phyloP scores from a whole-genome alignment of 768 basidiomycete genomes.

The Mycena haematopus region DNA sequence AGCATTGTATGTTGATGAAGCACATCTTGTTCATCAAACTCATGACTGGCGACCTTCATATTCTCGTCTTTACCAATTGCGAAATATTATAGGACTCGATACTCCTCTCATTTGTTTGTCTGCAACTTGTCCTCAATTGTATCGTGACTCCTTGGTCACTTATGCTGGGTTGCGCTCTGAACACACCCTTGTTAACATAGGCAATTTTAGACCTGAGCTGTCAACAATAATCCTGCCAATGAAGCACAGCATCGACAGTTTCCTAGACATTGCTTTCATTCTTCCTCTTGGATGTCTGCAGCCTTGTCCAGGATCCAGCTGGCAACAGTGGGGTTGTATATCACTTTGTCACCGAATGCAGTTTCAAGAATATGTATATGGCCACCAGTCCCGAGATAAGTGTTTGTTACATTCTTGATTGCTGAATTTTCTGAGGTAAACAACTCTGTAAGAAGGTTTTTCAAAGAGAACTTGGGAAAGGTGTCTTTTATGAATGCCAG shows the following conservation, averaged over 20 bases:
- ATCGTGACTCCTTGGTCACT: slow-evolving; percentile 23
- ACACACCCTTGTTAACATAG: slow-evolving; percentile 31
- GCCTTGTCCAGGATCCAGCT: not conserved
- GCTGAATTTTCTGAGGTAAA: slow-evolving; percentile 5
- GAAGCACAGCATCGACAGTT: slow-evolving; percentile 23
- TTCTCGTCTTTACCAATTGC: slow-evolving; percentile 16
- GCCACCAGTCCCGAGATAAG: not conserved
- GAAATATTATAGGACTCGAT: slow-evolving; percentile 25
- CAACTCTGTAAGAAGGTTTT: not conserved
- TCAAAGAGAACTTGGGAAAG: not conserved
- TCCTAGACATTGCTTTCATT: slow-evolving; percentile 31
- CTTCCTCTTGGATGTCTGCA: slow-evolving; percentile 18
- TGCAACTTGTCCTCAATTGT: slow-evolving; percentile 29
- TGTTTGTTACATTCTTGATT: not conserved
- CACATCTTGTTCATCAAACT: slow-evolving; percentile 29
- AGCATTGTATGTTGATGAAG: slow-evolving; percentile 33
- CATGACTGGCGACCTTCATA: not conserved
- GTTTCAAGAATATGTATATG: not conserved
- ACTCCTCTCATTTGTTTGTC: slow-evolving; percentile 26
- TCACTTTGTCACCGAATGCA: not conserved
- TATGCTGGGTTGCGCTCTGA: slow-evolving; percentile 21
- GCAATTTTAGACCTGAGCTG: slow-evolving; percentile 33
- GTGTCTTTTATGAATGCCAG: slow-evolving; percentile 1
- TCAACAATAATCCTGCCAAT: slow-evolving; percentile 30
- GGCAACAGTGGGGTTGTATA: not conserved